Evolutionary conservation across 2,329 filamentous ascomycete genomes (phyloP), one percentile per base, ranked within the genome.

Genomic region (Fonsecaea erecta): DNA sequence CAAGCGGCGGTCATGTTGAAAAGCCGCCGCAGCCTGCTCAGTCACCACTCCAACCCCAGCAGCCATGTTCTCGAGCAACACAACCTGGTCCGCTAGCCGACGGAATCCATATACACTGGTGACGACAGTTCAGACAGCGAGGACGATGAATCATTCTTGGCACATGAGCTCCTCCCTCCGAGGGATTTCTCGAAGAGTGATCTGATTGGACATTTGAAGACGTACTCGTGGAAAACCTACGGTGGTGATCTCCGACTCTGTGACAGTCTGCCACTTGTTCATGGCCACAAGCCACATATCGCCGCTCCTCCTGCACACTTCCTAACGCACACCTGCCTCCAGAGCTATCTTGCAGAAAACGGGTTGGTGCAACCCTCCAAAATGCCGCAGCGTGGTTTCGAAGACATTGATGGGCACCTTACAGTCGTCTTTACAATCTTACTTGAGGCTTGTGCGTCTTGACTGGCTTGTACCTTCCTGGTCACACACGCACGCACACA

Each of bases 261-360:
- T 98, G 62, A 98, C 89, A 1, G 92, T 97, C 83, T 98, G 95
- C 95, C 95, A 99, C 77, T 96, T 96, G 78, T 99, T 92, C 90
- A 96, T 99, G 62, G 95, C 94, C n/a, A 99, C 95, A 73, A 91
- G 92, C 95, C 95, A 99, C 43, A 82, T 89, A 62, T 89, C 83
- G 40, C 84, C 90, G 66, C 88, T 89, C 64, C 88, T 84, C 58
- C 95, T 88, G 76, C 95, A 99, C n/a, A n/a, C n/a, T n/a, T n/a
- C n/a, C n/a, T n/a, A n/a, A n/a, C n/a, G n/a, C n/a, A n/a, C n/a
- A n/a, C n/a, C n/a, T n/a, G n/a, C n/a, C n/a, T n/a, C n/a, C n/a
- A n/a, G n/a, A n/a, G n/a, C n/a, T n/a, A n/a, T n/a, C n/a, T n/a
- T n/a, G n/a, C n/a, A n/a, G n/a, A n/a, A n/a, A n/a, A n/a, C n/a